Evolutionary conservation across 2,329 filamentous ascomycete genomes (phyloP), one percentile per base, ranked within the genome.

Genomic region (Xylaria sp.): DNA sequence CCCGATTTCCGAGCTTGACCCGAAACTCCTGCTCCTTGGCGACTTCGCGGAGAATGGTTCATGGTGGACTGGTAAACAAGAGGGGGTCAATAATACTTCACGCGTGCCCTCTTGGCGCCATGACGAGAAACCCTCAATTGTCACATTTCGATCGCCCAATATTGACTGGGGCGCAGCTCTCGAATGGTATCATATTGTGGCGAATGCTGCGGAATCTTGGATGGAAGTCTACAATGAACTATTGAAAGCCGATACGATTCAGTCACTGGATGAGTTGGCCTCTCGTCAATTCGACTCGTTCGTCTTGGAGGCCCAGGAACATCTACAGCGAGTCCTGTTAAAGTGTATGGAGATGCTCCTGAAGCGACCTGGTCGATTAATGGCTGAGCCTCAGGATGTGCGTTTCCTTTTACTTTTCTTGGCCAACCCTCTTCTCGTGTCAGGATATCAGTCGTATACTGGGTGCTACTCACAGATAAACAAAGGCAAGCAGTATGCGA

Each of bases 261-360:
- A 70, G 54, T 64, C 48, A 47, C 68, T 72, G 3, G 67, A 75
- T 0, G 73, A 77, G 8, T 64, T 69, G 1, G 74, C 74, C 23
- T 67, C 81, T 11, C 70, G 76, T 50, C 70, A 75, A 2, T 71
- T 84, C 34, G 83, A 85, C 63, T 69, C 71, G 6, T 71, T 78
- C 2, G 74, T 79, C 23, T 75, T 79, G 46, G 77, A 72, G 63
- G 90, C 87, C 1, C 87, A 91, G 68, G 78, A 84, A 30, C 89
- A 92, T 71, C 73, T 86, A 11, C 87, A 90, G 60, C 80, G 86
- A 58, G 81, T 85, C 0, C 74, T 96, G 6, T 76, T 96, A 23
- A 95, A 92, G 72, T 86, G 87, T 8, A 89, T 85, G 0, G 92
- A 96, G 71, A 86, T 83, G 66, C 74, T 96, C 6, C 78, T 96